phyloP scores from a whole-genome alignment of 768 basidiomycete genomes.

The Mycena venus region DNA sequence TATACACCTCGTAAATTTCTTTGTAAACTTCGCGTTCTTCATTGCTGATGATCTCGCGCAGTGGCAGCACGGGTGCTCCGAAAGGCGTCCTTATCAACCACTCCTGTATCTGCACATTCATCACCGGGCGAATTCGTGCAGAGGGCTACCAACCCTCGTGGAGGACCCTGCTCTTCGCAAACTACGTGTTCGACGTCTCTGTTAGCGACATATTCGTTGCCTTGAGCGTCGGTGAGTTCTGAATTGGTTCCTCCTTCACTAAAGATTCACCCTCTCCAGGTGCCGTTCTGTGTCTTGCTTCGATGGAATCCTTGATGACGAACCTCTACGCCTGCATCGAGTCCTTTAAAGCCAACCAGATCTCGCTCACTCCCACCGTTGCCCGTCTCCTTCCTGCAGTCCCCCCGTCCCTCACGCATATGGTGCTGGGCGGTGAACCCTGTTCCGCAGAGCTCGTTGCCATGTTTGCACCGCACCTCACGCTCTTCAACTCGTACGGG shows the following conservation, averaged over 20 bases:
- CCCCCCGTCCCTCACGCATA: background rate
- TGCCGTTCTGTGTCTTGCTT: background rate
- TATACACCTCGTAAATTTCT: background rate
- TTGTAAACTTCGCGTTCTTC: no score
- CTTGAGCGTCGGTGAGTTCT: background rate
- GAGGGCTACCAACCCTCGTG: background rate
- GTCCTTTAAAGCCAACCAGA: background rate
- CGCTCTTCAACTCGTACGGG: background rate
- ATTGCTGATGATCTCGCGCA: no score
- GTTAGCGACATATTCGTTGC: background rate
- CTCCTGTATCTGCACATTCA: background rate
- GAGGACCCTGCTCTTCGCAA: background rate
- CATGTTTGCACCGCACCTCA: background rate
- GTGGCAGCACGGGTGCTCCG: background rate
- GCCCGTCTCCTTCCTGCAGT: background rate
- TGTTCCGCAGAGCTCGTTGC: constrained; percentile 1
- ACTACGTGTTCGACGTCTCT: background rate
- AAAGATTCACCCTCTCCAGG: background rate
- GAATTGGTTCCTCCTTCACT: background rate
- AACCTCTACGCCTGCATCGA: background rate
- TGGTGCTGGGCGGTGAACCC: background rate
- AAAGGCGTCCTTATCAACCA: background rate
- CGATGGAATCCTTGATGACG: background rate
- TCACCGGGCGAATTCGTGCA: background rate
- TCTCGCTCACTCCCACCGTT: background rate